A percentile compares a stretch with the other conserved stretches of the same genome.
These are phyloP conservation scores for Paxillus rubicundulus DNA, from an alignment of 768 basidiomycete genomes.

Conservation along the genomic window DNA sequence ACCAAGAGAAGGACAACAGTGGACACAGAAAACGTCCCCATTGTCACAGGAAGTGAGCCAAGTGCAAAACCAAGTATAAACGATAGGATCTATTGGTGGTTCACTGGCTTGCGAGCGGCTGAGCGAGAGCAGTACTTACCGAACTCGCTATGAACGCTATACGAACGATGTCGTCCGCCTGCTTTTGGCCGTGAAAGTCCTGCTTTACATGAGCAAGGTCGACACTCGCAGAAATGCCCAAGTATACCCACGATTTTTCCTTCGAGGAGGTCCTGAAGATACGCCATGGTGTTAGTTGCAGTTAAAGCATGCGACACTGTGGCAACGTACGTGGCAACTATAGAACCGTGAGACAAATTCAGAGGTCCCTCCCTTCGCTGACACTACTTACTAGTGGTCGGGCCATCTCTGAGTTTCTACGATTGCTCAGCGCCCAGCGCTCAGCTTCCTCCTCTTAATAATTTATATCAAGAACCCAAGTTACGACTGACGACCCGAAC, in stretches of 20 bases:
- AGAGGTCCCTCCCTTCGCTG: too few relatives aligned
- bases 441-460: too few relatives aligned
- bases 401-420: too few relatives aligned
- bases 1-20: conserved; percentile 23
- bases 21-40: conserved; percentile 22
- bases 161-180: conserved; percentile 22
- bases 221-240: not conserved
- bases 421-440: too few relatives aligned
- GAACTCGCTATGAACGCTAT: conserved; percentile 22
- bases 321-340: not conserved
- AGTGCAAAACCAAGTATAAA: conserved; percentile 30
- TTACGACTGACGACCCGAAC: not conserved
- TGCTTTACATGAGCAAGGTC: conserved; percentile 9
- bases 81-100: conserved; percentile 23
- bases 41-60: conserved; percentile 24
- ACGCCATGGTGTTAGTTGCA: conserved; percentile 17
- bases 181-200: conserved; percentile 34
- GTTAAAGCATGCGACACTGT: not conserved
- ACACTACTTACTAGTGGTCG: too few relatives aligned
- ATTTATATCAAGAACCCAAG: not conserved
- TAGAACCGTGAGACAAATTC: too few relatives aligned
- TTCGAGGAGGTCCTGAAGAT: conserved; percentile 26
- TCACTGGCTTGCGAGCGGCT: not conserved
- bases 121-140: conserved; percentile 12
- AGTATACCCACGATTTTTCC: conserved; percentile 28